Evolutionary conservation across 2,329 filamentous ascomycete genomes (phyloP), one percentile per base, ranked within the genome.

Genomic region (Pseudogymnoascus sp.): DNA sequence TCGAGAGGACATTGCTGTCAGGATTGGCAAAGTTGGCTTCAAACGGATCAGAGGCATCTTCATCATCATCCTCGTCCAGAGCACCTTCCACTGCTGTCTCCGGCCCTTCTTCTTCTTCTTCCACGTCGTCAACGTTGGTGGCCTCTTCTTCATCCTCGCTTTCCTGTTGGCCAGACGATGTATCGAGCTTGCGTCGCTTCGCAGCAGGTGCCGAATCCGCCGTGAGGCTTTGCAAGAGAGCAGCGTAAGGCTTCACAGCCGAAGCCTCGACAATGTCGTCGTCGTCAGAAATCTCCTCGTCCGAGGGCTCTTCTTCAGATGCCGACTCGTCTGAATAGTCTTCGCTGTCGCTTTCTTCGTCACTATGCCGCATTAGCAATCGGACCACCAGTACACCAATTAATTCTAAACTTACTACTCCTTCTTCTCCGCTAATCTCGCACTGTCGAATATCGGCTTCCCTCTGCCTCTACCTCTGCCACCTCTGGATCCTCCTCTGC

Each of bases 21-120:
- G 87, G 85, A 44, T 80, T 80, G 35, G 85, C 84, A 73, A 96
- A 96, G 75, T 97, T 93, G 7, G 79, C 77, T 67, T 95, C 89
- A 71, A 96, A 97, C 0, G 91, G 88, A 73, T 96, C 90, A 4
- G 76, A 76, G 28, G 78, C 74, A 67, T 85, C 79, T 59, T 82
- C 79, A 13, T 82, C 79, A 47, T 83, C 82, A 47, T 78, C 75
- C 26, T 78, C 74, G n/a, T 75, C 70, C 15, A 74, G 68, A 5
- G 73, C 42, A n/a, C 66, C 70, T 47, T 76, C 74, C 9, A 70
- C 70, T 23, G 65, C 70, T 44, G 64, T 71, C 65, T 77, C 74
- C 1, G 77, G 77, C 1, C 77, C 79, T 50, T 80, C 79, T 47
- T 84, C 81, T 10, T 78, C 76, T 57, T 83, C 82, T 62, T 82